These are phyloP conservation scores for Gloeopeniophorella convolvens DNA, from an alignment of 768 basidiomycete species.

Conservation along the genomic window DNA sequence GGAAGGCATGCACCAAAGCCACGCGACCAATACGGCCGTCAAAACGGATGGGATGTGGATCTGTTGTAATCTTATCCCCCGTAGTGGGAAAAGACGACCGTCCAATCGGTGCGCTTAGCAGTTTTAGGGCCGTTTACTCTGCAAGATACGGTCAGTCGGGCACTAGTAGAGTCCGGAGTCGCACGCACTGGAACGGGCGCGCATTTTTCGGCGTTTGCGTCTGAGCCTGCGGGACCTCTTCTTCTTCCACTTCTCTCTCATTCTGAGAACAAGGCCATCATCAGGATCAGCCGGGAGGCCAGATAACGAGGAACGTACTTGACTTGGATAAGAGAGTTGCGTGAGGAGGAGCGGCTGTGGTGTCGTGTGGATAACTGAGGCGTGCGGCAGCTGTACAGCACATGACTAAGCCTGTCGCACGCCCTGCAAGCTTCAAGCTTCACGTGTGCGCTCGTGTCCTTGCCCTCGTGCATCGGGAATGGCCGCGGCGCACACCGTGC, in stretches of 20 bases:
- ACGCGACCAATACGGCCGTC: background rate
- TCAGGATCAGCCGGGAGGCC: no score
- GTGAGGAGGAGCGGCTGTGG: background rate
- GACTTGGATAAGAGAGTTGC: conserved; percentile 21
- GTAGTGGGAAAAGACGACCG: background rate
- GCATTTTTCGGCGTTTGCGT: conserved; percentile 94
- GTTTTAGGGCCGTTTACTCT: conserved; percentile 30
- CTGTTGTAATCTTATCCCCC: background rate
- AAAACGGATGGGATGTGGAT: conserved; percentile 1
- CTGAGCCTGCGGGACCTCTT: conserved; percentile 90
- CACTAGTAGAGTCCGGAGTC: background rate
- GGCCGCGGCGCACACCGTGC: no score
- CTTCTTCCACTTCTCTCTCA: conserved; percentile 99
- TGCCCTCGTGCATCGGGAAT: background rate
- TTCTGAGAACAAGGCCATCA: conserved; percentile 34
- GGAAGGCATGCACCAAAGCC: conserved; percentile 11
- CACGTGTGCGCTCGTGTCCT: no score
- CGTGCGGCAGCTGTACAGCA: conserved; percentile 32
- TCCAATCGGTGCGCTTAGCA: conserved; percentile 11
- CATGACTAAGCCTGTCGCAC: conserved; percentile 26
- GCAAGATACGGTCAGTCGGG: conserved; percentile 9
- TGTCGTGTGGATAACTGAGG: conserved; percentile 23
- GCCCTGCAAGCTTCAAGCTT: no score
- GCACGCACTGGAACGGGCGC: conserved; percentile 84
- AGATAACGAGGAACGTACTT: conserved; percentile 15